Base-by-base conservation (phyloP, 75 land plant species). In the Cunninghamia lanceolata region DNA sequence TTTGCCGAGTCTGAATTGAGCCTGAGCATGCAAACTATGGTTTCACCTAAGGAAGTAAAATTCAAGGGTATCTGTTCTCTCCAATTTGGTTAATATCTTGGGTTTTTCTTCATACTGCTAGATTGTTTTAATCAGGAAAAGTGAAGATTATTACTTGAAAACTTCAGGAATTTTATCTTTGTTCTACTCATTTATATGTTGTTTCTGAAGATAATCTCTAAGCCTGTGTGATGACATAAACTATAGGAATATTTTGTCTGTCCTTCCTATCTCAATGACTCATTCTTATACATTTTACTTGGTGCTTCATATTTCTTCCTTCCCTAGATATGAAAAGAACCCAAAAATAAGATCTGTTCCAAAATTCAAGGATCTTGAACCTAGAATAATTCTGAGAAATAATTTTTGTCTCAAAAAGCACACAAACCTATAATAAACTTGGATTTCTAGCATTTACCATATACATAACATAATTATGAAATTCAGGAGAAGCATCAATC, bases 51-150 rank as follows among this genome's bases (percentile, higher is more conserved):
- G 75, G 34, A 32, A 11, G 34, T 73, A 73, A 32, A 34, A 14
- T 2, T 73, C 75, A 73, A 34, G 75, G 11, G 30, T 9, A 3
- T 73, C 13, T 0, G 14, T 34, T 73, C 36, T 32, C 3, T 73
- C 75, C 10, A 73, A 38, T 73, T 34, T 73, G 75, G 75, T 73
- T 73, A 34, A 73, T 73, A 73, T 73, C 14, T 63, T 73, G 75
- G 16, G 15, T 73, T 34, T 73, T 32, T 73, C 2, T 73, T 34
- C 75, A 34, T 34, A 34, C 34, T 73, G 75, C 75, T 73, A 32
- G 36, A 73, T 30, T 32, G 38, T 73, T 73, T 73, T 73, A 73
- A 10, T 73, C 36, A 34, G 11, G 3, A 34, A 32, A 73, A 73
- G 36, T 34, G 75, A 73, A 73, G 14, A 34, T 11, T 34, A 73